These are phyloP conservation scores for Collariella sp. DNA, from an alignment of 495 filamentous ascomycete species.

Conservation along the genomic window DNA sequence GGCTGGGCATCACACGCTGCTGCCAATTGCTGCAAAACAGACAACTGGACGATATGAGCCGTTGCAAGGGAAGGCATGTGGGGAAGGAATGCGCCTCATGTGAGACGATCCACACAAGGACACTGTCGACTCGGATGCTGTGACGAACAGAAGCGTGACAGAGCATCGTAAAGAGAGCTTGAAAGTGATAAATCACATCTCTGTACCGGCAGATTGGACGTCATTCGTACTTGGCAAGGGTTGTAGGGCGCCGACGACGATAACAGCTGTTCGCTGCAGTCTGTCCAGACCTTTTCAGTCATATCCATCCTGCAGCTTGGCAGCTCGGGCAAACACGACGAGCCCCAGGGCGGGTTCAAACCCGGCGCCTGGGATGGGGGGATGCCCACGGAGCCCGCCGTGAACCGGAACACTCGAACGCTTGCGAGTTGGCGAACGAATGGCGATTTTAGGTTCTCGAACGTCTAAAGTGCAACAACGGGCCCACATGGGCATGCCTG, in stretches of 20 bases:
- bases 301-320: constrained; percentile 1
- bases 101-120: neutral
- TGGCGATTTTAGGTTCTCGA: no score
- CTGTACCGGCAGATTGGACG: neutral
- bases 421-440: no score
- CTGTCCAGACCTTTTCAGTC: neutral
- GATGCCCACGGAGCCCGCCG: neutral
- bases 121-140: constrained; percentile 1
- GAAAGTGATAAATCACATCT: constrained; percentile 10
- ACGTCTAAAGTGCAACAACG: no score
- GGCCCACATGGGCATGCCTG: no score
- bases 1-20: constrained; percentile 2
- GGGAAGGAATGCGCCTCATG: neutral
- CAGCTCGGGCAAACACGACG: constrained; percentile 1
- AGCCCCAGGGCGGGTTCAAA: no score
- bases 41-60: neutral
- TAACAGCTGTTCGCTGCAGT: constrained; percentile 1
- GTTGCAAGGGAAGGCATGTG: neutral
- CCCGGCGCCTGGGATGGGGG: neutral
- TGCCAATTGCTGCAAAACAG: neutral
- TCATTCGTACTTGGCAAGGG: neutral
- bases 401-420: neutral
- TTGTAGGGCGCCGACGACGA: constrained; percentile 2
- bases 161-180: neutral
- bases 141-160: constrained; percentile 1